Conservation (phyloP, 2,329 filamentous ascomycete genomes). For the Coniosporium tulheliwenetii region DNA sequence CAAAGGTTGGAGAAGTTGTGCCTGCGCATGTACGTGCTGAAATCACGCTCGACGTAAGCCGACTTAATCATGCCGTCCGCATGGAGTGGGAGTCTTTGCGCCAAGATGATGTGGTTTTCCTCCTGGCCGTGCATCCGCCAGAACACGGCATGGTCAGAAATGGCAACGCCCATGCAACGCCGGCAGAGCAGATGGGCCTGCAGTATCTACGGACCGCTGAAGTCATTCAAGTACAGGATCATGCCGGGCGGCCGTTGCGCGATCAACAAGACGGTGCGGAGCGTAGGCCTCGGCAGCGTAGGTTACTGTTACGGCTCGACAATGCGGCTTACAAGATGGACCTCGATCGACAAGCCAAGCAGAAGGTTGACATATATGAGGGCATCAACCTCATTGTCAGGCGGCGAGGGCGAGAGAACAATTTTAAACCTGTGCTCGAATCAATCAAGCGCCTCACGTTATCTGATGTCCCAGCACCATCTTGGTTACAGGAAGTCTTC, state of each 20-base stretch:
- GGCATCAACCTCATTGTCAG: conserved; percentile 75
- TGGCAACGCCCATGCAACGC: conserved; percentile 29
- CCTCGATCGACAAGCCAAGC: conserved; percentile 45
- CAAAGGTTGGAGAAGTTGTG: conserved; percentile 66
- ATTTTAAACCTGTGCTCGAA: conserved; percentile 86
- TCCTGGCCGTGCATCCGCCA: conserved; percentile 58
- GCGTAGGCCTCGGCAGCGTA: conserved; percentile 43
- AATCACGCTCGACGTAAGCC: conserved; percentile 67
- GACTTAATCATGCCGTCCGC: conserved; percentile 58
- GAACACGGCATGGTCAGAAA: conserved; percentile 36
- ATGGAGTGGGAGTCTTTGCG: conserved; percentile 82
- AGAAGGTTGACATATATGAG: conserved; percentile 68
- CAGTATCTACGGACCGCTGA: conserved; percentile 65
- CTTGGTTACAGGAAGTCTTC: conserved; percentile 94
- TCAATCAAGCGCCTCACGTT: conserved; percentile 77
- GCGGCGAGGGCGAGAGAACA: conserved; percentile 78
- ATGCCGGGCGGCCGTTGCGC: conserved; percentile 60
- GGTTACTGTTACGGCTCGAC: conserved; percentile 70
- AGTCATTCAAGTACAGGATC: conserved; percentile 72
- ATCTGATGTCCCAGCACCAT: conserved; percentile 70
- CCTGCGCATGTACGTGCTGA: conserved; percentile 81
- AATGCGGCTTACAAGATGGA: conserved; percentile 63
- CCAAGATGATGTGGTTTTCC: conserved; percentile 77
- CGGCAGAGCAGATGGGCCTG: conserved; percentile 50
- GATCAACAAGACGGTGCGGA: conserved; percentile 48